A percentile compares a stretch with the other conserved stretches of the same genome.
These are phyloP conservation scores for Ceratobasidium sp. DNA, from an alignment of 1,284 basidiomycete species.

Conservation along the genomic window DNA sequence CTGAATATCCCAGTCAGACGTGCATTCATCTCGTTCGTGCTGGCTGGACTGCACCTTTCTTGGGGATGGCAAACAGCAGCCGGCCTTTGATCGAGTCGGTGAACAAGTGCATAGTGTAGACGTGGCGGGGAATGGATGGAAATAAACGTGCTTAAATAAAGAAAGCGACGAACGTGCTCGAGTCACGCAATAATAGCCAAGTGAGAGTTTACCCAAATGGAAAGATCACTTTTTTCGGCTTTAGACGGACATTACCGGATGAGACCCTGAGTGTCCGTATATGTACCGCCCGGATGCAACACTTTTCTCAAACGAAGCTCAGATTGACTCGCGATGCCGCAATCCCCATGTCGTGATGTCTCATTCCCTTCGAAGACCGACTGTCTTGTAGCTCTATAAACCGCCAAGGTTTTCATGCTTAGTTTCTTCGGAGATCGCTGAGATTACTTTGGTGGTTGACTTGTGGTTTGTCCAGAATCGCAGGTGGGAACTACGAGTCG, in stretches of 20 bases:
- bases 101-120: slow-evolving; percentile 53
- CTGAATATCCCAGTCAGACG: slow-evolving; percentile 52
- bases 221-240: background rate
- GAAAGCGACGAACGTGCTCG: no score
- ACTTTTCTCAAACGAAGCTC: slow-evolving; percentile 24
- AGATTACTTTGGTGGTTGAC: background rate
- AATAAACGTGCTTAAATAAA: no score
- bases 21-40: background rate
- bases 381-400: background rate
- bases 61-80: slow-evolving; percentile 93
- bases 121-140: background rate
- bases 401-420: background rate
- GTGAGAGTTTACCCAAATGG: background rate
- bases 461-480: background rate
- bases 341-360: slow-evolving; percentile 13
- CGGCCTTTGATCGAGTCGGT: slow-evolving; percentile 69
- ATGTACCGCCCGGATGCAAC: slow-evolving; percentile 15
- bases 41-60: slow-evolving; percentile 75
- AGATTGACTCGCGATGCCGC: slow-evolving; percentile 34
- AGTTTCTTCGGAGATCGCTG: background rate
- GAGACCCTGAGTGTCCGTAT: background rate
- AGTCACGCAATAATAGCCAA: background rate
- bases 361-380: slow-evolving; percentile 38
- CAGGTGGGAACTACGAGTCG: background rate
- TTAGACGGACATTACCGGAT: slow-evolving; percentile 1